phyloP scores from a whole-genome alignment of 1,284 basidiomycete genomes.

The Mycena citricolor region DNA sequence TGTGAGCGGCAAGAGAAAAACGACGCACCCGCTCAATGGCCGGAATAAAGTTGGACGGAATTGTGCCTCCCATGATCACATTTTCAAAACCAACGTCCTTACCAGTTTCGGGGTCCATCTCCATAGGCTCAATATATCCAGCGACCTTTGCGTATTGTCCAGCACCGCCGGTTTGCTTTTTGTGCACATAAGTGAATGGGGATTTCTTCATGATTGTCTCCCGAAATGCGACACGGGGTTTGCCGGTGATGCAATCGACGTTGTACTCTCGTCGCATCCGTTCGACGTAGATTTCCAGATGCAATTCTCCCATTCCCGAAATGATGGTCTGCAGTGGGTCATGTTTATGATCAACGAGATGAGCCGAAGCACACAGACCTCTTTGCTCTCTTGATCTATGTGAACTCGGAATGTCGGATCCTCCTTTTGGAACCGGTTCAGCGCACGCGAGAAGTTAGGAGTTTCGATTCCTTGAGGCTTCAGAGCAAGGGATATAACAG shows the following conservation, averaged over 20 bases:
- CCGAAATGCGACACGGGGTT: constrained; percentile 95
- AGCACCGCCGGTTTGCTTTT: constrained; percentile 98
- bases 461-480: constrained; percentile 91
- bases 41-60: constrained; percentile 91
- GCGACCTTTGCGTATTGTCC: constrained; percentile 96
- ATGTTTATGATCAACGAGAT: background rate
- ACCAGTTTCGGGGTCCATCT: constrained; percentile 67
- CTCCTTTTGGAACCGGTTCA: constrained; percentile 98
- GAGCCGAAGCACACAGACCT: constrained; percentile 48
- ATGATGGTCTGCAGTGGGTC: constrained; percentile 85
- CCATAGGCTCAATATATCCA: constrained; percentile 92
- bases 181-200: constrained; percentile 92
- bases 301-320: constrained; percentile 98
- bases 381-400: constrained; percentile 91
- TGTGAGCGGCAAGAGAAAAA: background rate
- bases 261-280: constrained; percentile 99
- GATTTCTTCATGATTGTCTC: constrained; percentile 88
- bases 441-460: constrained; percentile 93
- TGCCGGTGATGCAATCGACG: constrained; percentile 91
- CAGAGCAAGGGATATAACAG: constrained; percentile 95
- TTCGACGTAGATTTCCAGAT: constrained; percentile 99
- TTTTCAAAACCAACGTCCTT: constrained; percentile 90
- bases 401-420: constrained; percentile 99
- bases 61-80: constrained; percentile 88
- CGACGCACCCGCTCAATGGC: constrained; percentile 85